Conservation (phyloP, 2,329 filamentous ascomycete species). For the Chalara sp. region DNA sequence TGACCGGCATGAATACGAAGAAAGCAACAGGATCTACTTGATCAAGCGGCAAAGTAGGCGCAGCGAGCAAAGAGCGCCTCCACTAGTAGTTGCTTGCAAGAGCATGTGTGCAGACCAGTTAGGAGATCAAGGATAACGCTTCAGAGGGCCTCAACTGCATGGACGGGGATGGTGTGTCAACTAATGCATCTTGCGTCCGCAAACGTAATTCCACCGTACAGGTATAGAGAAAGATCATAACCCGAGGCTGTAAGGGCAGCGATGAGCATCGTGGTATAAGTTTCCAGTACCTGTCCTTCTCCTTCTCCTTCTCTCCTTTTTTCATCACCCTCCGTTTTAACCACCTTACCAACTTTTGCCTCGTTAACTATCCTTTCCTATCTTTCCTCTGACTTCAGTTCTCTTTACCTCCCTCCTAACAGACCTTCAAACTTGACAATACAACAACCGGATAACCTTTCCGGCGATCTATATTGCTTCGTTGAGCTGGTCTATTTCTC, state of each 20-base stretch:
- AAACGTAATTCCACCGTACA: neutral
- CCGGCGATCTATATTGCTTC: neutral
- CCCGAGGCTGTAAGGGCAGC: no score
- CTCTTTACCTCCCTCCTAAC: no score
- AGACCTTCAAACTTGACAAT: no score
- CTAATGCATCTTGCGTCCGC: neutral
- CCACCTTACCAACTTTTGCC: no score
- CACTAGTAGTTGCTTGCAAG: neutral
- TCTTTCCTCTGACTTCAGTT: neutral
- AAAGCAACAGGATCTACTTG: neutral
- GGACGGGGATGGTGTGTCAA: neutral
- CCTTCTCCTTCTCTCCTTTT: no score
- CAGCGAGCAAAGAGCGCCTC: neutral
- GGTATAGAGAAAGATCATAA: neutral
- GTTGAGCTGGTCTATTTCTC: neutral
- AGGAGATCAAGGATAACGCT: no score
- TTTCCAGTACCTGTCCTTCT: no score
- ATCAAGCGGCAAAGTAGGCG: neutral
- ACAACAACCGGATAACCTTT: no score
- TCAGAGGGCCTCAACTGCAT: neutral
- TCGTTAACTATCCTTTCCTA: neutral
- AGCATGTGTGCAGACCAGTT: neutral
- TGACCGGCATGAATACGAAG: neutral
- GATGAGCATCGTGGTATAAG: no score
- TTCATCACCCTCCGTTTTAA: no score